Evolutionary conservation across 352 stramenopile genomes (phyloP).

Genomic region (Globisporangium rhizosaccharum): DNA sequence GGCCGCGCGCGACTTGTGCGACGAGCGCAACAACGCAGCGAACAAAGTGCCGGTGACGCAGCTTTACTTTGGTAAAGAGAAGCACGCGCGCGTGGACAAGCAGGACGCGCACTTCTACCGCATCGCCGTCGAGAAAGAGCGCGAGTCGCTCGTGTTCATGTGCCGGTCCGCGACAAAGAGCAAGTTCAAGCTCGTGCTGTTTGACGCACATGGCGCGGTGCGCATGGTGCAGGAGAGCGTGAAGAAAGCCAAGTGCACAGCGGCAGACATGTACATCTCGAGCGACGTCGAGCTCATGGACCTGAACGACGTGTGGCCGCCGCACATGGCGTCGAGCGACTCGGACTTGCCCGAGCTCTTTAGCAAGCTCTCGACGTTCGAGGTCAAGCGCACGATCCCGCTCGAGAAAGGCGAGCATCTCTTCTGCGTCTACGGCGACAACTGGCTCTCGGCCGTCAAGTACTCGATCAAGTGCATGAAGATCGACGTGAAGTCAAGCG

Average conservation of each 20-base stretch:
- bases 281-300: slow-evolving; percentile 86
- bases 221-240: slow-evolving; percentile 81
- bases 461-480: slow-evolving; percentile 87
- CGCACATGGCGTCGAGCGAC: slow-evolving; percentile 42
- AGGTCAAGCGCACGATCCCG: slow-evolving; percentile 72
- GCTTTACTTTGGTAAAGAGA: slow-evolving; percentile 68
- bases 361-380: slow-evolving; percentile 76
- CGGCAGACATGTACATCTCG: slow-evolving; percentile 84
- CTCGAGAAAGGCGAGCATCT: slow-evolving; percentile 79
- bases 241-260: slow-evolving; percentile 76
- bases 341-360: slow-evolving; percentile 80
- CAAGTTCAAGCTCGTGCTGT: slow-evolving; percentile 89
- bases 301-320: slow-evolving; percentile 73
- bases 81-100: slow-evolving; percentile 77
- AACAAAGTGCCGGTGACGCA: slow-evolving; percentile 48
- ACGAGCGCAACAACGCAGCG: slow-evolving; percentile 66
- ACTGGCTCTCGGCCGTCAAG: slow-evolving; percentile 84
- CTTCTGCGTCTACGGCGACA: slow-evolving; percentile 87
- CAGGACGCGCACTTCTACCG: slow-evolving; percentile 88
- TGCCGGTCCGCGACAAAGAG: slow-evolving; percentile 76
- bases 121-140: slow-evolving; percentile 62
- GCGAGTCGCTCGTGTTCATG: slow-evolving; percentile 77
- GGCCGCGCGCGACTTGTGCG: slow-evolving; percentile 70
- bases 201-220: slow-evolving; percentile 71
- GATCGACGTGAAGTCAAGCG: slow-evolving; percentile 49